Base-by-base conservation (phyloP, 495 filamentous ascomycete species). In the Cudoniella acicularis region DNA sequence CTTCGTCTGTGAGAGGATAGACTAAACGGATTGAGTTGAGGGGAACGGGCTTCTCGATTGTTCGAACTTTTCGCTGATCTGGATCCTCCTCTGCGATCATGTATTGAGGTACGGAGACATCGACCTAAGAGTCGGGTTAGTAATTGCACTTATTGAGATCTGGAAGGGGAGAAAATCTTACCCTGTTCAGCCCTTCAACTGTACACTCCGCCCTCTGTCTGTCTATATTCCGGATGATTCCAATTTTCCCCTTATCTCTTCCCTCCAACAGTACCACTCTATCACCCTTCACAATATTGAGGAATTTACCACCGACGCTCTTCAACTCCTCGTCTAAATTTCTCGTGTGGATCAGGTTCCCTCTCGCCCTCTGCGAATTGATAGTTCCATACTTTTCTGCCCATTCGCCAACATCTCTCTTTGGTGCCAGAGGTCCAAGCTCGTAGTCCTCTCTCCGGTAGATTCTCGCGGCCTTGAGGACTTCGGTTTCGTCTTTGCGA, bases 231-330 rank as follows among this genome's bases (percentile, higher is more conserved):
- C 54, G 66, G 25, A 97, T 82, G 26, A 73, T 73, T 24, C 86
- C 87, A 74, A 98, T 96, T 72, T 86, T 87, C 57, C 91, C 90
- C 75, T 85, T 87, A 61, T 92, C 88, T 57, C 76, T 76, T 20
- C 92, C 91, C 50, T 86, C 84, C 47, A 87, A 73, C 27, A 96
- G 69, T 36, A 91, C 89, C 26, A 96, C 89, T 54, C 92, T 79
- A 66, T 97, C 92, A 9, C 83, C 85, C 8, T 72, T 66, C 16
- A 76, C 80, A 62, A 97, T 78, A 56, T 87, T 87, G 60, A 86
- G 76, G 62, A 78, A 77, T 64, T 80, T 77, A 42, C 78, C 73
- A 54, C 83, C 84, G 45, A 54, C 17, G 11, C 16, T 1, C 36
- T 64, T 52, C 47, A 59, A 27, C 16, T 13, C 22, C 52, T 79